Conservation (phyloP, 1,284 basidiomycete genomes). For the Moesziomyces sp. region DNA sequence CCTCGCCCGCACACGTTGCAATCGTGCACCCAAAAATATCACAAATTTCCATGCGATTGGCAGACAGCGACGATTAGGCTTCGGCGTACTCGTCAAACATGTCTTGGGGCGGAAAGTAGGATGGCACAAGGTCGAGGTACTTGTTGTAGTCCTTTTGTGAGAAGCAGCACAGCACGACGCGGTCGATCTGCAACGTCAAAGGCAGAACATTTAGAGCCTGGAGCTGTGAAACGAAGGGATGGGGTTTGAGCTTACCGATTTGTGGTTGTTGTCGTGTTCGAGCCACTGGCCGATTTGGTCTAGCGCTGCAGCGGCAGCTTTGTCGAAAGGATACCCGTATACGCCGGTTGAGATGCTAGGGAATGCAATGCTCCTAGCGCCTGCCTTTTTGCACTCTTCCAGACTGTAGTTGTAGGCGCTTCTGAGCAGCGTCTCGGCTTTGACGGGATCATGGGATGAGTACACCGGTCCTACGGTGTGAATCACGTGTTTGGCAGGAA, state of each 20-base stretch:
- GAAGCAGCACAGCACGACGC: conserved; percentile 59
- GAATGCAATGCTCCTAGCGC: conserved; percentile 53
- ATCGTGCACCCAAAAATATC: background rate
- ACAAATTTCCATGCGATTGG: background rate
- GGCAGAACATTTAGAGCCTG: too few relatives aligned
- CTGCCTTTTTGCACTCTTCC: conserved; percentile 30
- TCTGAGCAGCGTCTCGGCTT: conserved; percentile 69
- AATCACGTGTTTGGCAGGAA: conserved; percentile 78
- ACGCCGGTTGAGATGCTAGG: conserved; percentile 65
- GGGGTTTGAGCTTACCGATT: conserved; percentile 20
- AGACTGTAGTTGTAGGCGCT: conserved; percentile 55
- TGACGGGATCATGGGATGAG: background rate
- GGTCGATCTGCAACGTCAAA: conserved; percentile 28
- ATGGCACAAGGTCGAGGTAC: conserved; percentile 30
- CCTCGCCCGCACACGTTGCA: background rate
- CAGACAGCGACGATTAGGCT: background rate
- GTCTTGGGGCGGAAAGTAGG: conserved; percentile 29
- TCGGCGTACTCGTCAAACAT: conserved; percentile 32
- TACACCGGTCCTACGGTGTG: conserved; percentile 93
- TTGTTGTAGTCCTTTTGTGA: conserved; percentile 45
- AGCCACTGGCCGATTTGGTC: conserved; percentile 53
- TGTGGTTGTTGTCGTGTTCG: conserved; percentile 11
- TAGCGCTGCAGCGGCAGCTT: conserved; percentile 51
- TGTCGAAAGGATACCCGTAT: conserved; percentile 62
- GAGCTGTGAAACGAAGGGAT: too few relatives aligned